These are phyloP conservation scores for Malus hybrid DNA, from an alignment of 331 rosid genomes.

Conservation along the genomic window DNA sequence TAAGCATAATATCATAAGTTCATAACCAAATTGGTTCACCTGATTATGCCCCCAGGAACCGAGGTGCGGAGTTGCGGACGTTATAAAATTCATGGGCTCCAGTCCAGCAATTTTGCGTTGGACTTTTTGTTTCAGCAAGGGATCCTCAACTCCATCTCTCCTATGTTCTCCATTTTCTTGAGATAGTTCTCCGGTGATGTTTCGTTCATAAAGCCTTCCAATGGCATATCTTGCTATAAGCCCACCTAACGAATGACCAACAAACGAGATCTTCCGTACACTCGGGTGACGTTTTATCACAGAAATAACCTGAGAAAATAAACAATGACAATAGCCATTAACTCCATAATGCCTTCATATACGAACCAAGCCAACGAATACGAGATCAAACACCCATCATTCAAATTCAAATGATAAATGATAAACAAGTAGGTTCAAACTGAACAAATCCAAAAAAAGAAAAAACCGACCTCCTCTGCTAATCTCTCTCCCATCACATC, in stretches of 20 bases:
- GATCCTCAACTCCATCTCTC: conserved; percentile 29
- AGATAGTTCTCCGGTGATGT: conserved; percentile 19
- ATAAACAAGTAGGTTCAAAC: neutral
- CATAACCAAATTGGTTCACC: conserved; percentile 25
- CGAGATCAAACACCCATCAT: neutral
- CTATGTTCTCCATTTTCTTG: conserved; percentile 33
- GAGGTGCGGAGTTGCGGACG: conserved; percentile 84
- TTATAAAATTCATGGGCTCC: conserved; percentile 75
- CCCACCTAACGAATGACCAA: conserved; percentile 89
- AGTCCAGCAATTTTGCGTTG: conserved; percentile 79
- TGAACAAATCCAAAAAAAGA: neutral
- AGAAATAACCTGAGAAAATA: conserved; percentile 47
- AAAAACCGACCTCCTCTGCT: conserved; percentile 59
- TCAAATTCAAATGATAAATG: neutral
- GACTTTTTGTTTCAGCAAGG: conserved; percentile 19
- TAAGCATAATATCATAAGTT: neutral
- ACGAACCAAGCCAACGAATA: neutral
- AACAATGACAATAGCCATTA: neutral
- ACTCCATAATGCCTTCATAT: neutral
- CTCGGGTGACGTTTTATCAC: conserved; percentile 56
- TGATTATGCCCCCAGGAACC: conserved; percentile 91
- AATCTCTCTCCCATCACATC: conserved; percentile 85
- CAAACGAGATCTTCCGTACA: conserved; percentile 70
- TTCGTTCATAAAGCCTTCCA: conserved; percentile 63
- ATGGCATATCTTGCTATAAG: conserved; percentile 79